These are phyloP conservation scores for Thalassiosira livingstoniorum DNA, from an alignment of 352 stramenopile species.

Conservation along the genomic window DNA sequence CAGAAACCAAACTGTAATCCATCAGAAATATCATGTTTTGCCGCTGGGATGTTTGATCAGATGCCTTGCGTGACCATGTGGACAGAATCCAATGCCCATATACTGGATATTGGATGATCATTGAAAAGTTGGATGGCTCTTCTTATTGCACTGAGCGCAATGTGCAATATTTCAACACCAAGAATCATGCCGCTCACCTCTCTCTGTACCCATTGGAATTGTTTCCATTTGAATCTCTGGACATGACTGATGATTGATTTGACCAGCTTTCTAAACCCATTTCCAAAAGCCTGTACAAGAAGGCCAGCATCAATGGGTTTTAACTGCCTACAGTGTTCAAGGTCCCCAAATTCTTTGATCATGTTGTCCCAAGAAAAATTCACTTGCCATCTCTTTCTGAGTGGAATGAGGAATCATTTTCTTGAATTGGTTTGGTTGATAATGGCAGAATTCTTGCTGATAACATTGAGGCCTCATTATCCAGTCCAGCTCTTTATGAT, in stretches of 20 bases:
- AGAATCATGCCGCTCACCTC: conserved; percentile 17
- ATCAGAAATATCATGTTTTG: conserved; percentile 16
- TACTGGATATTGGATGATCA: conserved; percentile 3
- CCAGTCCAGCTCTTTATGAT: background rate
- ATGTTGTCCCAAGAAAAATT: background rate
- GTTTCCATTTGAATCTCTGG: conserved; percentile 22
- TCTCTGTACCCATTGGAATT: conserved; percentile 22
- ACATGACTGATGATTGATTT: conserved; percentile 23
- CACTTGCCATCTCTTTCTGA: background rate
- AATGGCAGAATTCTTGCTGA: background rate
- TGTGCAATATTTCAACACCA: background rate
- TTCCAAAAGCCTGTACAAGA: background rate
- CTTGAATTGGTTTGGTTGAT: background rate
- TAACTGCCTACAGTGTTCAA: conserved; percentile 2
- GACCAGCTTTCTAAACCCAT: conserved; percentile 26
- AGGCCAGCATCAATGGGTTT: conserved; percentile 24
- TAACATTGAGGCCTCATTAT: background rate
- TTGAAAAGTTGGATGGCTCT: background rate
- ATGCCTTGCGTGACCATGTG: background rate
- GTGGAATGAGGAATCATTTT: background rate
- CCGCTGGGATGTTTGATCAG: background rate
- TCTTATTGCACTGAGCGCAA: conserved; percentile 3
- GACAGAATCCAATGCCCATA: background rate
- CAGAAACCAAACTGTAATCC: background rate
- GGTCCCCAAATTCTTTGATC: background rate